Evolutionary conservation across 352 stramenopile species (phyloP), one percentile per base, ranked within the genome.

Genomic region (Pythium chondricola): DNA sequence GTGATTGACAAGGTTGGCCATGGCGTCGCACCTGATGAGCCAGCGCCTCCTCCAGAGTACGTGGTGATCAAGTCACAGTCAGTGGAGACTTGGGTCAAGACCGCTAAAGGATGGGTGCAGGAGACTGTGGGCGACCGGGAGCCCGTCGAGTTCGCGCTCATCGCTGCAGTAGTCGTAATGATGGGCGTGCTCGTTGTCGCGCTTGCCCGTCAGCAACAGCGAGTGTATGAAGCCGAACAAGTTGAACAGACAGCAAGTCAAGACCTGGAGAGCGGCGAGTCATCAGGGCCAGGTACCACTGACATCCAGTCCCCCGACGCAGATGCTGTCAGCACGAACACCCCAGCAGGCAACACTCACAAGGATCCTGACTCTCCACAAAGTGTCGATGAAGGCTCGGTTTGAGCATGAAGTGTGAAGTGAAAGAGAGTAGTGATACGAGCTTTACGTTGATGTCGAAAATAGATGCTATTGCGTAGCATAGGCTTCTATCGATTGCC

Each of bases 1-100:
- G 53, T 61, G 40, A 47, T 61, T 17, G 53, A 61, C 42, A 36
- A 43, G 13, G 41, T 61, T 5, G 53, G 53, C 53, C 53, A 56
- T 22, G 53, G 53, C 20, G 41, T 61, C n/a, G 46, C 53, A 40
- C 42, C 53, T 4, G 53, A 61, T 26, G 44, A 32, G 41, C 53
- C 53, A 17, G 27, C 43, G 33, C 33, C 52, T 8, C 7, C 35
- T 32, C 53, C 53, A 17, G 32, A 52, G n/a, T 27, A 8, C 8
- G 29, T 33, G 29, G 29, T 33, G 29, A 13, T 13, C 8, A 33
- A 13, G 29, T 13, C 8, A 13, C 29, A 33, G 29, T 13, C 7
- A 8, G 13, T 13, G 7, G 29, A 33, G 29, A 33, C 29, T 8
- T 33, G 29, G 29, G 29, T 33, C 7, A 13, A 13, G 8, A 33